Base-by-base conservation (phyloP, 2,329 filamentous ascomycete genomes). In the Fusarium nisikadoi region DNA sequence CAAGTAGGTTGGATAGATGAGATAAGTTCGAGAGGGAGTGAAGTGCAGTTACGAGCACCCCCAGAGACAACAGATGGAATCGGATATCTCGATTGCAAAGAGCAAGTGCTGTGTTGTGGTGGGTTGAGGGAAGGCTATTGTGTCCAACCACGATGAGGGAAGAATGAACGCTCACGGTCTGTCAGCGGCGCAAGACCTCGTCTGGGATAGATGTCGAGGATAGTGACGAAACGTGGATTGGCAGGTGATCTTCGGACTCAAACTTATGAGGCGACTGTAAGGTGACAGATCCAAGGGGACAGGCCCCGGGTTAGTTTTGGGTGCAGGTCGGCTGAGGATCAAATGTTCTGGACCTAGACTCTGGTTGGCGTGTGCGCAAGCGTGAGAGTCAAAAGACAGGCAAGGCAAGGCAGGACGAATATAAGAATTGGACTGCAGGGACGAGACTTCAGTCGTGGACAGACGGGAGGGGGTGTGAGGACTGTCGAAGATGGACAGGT, bases 11-110 rank as follows among this genome's bases (percentile, higher is more conserved):
- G 33, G 53, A 60, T 49, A 53, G 60, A 70, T 67, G 65, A 52
- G 49, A 62, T 58, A 59, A 62, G 49, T 42, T 58, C 58, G 55
- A 43, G 69, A 68, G 71, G 47, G 56, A 70, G 70, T 55, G 69
- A 59, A 64, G 60, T 57, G 46, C 54, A 65, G 58, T 58, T 66
- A 73, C 63, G 62, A 67, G 53, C 65, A 74, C 70, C 62, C 72
- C 65, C 53, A 63, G 52, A 64, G 62, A 36, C 61, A 52, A 70
- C 23, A 70, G 53, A 42, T 43, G 45, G 50, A 63, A 73, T 75
- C 69, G 72, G 63, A 75, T 77, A 77, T 77, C 74, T 75, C 75
- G 72, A 77, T 75, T 72, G 62, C 56, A 58, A 59, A 67, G 65
- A 63, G 65, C 54, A 65, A 55, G 57, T 63, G 42, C 49, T 71